These are phyloP conservation scores for Backusella parvicylindrica DNA, from an alignment of 192 early-diverging fungal genomes.

Conservation along the genomic window DNA sequence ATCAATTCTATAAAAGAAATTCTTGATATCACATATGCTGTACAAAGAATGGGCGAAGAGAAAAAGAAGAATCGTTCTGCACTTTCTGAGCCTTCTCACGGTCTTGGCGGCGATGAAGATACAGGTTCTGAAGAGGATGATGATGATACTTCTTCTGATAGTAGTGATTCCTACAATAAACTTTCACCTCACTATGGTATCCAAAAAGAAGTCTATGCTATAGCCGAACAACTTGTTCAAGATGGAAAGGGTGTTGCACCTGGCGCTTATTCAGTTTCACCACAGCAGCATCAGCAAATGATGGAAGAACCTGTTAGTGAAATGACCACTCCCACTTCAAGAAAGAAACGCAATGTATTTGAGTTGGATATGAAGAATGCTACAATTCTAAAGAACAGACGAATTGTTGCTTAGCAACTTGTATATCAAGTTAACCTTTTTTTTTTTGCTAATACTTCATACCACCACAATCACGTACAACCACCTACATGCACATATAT, in stretches of 20 bases:
- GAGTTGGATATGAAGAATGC: conserved; percentile 41
- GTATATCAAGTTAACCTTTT: not conserved
- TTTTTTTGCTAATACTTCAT: not conserved
- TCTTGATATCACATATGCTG: conserved; percentile 73
- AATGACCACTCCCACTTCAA: not conserved
- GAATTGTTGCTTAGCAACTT: not conserved
- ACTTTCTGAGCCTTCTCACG: conserved; percentile 2
- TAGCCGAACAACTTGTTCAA: conserved; percentile 22
- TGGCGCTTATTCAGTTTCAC: conserved; percentile 2
- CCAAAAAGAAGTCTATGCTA: conserved; percentile 18
- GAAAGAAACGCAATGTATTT: conserved; percentile 25
- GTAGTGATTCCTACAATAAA: not conserved
- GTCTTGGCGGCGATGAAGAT: conserved; percentile 2
- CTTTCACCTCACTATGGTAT: conserved; percentile 2
- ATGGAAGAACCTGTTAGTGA: not conserved
- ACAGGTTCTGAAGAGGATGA: conserved; percentile 16
- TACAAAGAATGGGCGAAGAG: conserved; percentile 74
- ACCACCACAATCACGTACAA: not conserved
- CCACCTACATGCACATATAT: not conserved
- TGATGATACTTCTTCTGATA: not conserved
- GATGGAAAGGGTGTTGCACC: conserved; percentile 17
- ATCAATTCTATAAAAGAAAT: conserved; percentile 63
- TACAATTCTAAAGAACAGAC: conserved; percentile 42
- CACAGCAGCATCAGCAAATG: not conserved
- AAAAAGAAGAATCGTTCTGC: conserved; percentile 16